phyloP scores from a whole-genome alignment of 192 early-diverging fungal species.

The Coemansia javaensis region DNA sequence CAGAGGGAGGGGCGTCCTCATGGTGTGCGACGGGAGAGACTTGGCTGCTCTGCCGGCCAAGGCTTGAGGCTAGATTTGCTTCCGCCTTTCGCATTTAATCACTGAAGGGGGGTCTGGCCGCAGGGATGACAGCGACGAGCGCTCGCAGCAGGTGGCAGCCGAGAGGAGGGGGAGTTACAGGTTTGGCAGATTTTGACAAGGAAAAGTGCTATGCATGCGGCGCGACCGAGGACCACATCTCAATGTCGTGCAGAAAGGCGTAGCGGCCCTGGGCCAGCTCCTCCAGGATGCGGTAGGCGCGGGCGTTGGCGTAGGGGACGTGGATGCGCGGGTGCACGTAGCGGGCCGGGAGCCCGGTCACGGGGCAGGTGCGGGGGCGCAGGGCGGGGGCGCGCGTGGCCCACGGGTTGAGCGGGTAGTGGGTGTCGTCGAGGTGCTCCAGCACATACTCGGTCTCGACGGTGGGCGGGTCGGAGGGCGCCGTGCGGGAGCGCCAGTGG shows the following conservation, averaged over 20 bases:
- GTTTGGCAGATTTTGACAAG: no score
- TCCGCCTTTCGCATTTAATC: no score
- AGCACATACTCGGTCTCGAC: slow-evolving; percentile 14
- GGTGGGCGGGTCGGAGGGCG: not conserved
- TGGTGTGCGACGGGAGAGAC: no score
- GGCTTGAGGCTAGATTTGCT: no score
- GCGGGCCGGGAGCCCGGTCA: slow-evolving; percentile 36
- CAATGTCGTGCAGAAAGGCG: slow-evolving; percentile 34
- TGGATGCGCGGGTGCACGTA: slow-evolving; percentile 41
- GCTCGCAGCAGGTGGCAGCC: no score
- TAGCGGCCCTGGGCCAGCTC: slow-evolving; percentile 37
- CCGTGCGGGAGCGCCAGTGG: slow-evolving; percentile 22
- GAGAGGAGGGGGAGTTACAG: no score
- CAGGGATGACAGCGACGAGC: no score
- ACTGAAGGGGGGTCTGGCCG: no score
- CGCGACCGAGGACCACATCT: slow-evolving; percentile 27
- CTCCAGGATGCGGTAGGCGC: slow-evolving; percentile 36
- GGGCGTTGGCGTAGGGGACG: slow-evolving; percentile 40
- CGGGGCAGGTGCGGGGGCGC: slow-evolving; percentile 29
- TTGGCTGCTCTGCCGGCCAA: no score
- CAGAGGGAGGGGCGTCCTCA: no score
- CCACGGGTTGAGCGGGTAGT: slow-evolving; percentile 39
- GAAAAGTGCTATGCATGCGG: no score
- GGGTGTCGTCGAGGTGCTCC: slow-evolving; percentile 18
- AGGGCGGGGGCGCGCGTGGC: not conserved